Percentiles rank a stretch among this genome's conserved stretches.
Evolutionary conservation across 176 grass and related monocot genomes (phyloP).

Genomic region (Hsuehochloa calcarea): DNA sequence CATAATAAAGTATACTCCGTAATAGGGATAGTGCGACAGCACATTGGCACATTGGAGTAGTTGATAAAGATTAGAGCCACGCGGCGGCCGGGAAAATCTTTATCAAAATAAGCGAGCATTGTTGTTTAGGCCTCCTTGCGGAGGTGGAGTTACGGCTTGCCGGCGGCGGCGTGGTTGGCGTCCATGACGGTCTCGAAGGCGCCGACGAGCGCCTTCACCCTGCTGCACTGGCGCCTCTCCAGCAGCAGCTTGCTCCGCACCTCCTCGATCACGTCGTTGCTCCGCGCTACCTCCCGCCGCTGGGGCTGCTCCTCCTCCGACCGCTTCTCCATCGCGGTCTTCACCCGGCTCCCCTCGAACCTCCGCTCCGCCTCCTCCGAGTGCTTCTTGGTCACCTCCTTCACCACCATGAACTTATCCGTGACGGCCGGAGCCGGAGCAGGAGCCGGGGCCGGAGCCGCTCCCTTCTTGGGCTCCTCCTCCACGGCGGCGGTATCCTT

Average conservation of each 20-base stretch:
- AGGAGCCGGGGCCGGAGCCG: too few species aligned
- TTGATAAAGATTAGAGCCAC: conserved; percentile 1
- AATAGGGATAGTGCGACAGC: neutral
- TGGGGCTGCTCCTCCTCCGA: conserved; percentile 32
- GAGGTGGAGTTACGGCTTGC: conserved; percentile 2
- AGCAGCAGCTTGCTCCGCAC: conserved; percentile 62
- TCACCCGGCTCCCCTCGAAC: conserved; percentile 45
- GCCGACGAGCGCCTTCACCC: conserved; percentile 65
- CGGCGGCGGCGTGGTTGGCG: neutral
- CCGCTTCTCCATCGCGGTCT: conserved; percentile 48
- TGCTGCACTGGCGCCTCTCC: conserved; percentile 59
- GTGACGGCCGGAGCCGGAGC: neutral
- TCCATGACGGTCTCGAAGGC: conserved; percentile 83
- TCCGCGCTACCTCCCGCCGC: conserved; percentile 32
- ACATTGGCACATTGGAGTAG: neutral
- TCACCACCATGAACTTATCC: conserved; percentile 34
- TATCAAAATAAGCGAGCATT: neutral
- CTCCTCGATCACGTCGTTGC: conserved; percentile 79
- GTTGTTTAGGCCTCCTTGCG: neutral
- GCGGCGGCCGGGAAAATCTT: neutral
- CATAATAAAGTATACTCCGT: neutral
- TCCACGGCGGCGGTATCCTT: conserved; percentile 9
- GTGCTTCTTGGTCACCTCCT: conserved; percentile 28
- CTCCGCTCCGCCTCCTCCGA: neutral
- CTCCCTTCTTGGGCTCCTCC: conserved; percentile 23